Percentiles rank a stretch among this genome's conserved stretches.
Evolutionary conservation across 169 alveolate species (phyloP).

Genomic region (Miamiensis avidus): DNA sequence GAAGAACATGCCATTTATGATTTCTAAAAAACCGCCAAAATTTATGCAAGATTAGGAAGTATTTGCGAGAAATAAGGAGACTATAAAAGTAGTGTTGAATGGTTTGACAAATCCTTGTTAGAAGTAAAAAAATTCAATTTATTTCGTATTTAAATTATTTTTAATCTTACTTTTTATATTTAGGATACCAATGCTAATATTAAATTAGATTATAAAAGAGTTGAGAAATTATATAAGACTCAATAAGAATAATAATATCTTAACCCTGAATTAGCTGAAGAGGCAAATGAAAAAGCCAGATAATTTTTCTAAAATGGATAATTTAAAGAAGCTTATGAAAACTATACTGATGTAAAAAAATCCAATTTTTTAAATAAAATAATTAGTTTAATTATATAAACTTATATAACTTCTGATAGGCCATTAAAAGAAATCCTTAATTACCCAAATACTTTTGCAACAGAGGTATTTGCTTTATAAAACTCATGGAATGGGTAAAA

Average conservation of each 20-base stretch:
- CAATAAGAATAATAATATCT: slow-evolving; percentile 92
- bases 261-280: slow-evolving; percentile 95
- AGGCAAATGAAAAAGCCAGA: slow-evolving; percentile 57
- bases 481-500: slow-evolving; percentile 94
- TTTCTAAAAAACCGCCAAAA: slow-evolving; percentile 71
- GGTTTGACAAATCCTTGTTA: slow-evolving; percentile 90
- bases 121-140: slow-evolving; percentile 58
- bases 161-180: too few relatives aligned
- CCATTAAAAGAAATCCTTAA: slow-evolving; percentile 95
- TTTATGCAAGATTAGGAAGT: slow-evolving; percentile 89
- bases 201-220: slow-evolving; percentile 91
- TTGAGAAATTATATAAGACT: slow-evolving; percentile 92
- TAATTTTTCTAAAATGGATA: slow-evolving; percentile 88
- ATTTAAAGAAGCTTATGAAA: slow-evolving; percentile 96
- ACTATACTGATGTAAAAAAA: slow-evolving; percentile 85
- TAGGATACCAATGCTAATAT: slow-evolving; percentile 89
- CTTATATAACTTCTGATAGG: slow-evolving; percentile 77
- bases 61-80: slow-evolving; percentile 83
- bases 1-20: slow-evolving; percentile 91
- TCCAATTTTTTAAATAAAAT: neutral
- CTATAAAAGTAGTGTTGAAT: slow-evolving; percentile 89
- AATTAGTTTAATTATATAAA: slow-evolving; percentile 69
- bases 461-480: slow-evolving; percentile 96
- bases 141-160: too few relatives aligned
- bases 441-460: slow-evolving; percentile 95